A percentile compares a stretch with the other conserved stretches of the same genome.
Conservation (phyloP, 306 rosid species). For the Vachellia pachyceras region DNA sequence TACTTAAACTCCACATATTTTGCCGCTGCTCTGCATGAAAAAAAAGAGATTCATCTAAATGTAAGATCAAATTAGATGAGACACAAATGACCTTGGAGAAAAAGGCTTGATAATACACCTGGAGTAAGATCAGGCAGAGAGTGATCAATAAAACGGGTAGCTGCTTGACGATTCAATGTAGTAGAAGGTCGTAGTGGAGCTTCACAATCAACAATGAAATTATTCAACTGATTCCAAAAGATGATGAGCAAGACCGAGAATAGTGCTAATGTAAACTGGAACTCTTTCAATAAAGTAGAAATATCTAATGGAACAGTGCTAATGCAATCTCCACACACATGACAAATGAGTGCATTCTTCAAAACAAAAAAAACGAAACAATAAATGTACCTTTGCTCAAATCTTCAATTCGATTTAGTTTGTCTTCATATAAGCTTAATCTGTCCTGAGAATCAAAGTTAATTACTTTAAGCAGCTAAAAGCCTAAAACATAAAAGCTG, state of each 20-base stretch:
- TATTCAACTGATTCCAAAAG: constrained; percentile 33
- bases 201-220: constrained; percentile 57
- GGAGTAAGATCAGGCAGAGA: constrained; percentile 86
- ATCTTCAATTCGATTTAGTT: constrained; percentile 61
- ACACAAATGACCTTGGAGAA: constrained; percentile 9
- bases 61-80: constrained; percentile 28
- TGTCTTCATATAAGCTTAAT: constrained; percentile 66
- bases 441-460: constrained; percentile 67
- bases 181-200: constrained; percentile 90
- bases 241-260: constrained; percentile 17
- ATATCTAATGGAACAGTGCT: background rate
- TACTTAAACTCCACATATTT: constrained; percentile 72
- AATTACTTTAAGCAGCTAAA: constrained; percentile 29
- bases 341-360: constrained; percentile 8
- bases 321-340: constrained; percentile 13
- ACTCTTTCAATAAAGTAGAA: constrained; percentile 3
- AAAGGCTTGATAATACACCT: constrained; percentile 56
- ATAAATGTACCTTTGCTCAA: constrained; percentile 67
- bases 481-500: constrained; percentile 19
- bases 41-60: constrained; percentile 30
- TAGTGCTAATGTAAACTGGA: constrained; percentile 30
- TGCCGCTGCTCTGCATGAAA: constrained; percentile 66
- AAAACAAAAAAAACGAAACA: background rate
- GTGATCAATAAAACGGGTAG: constrained; percentile 86
- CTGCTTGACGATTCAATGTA: constrained; percentile 81